Percentiles rank a stretch among this genome's conserved stretches.
Conservation (phyloP, 2,329 filamentous ascomycete species). For the Trichocomaceae sp. region DNA sequence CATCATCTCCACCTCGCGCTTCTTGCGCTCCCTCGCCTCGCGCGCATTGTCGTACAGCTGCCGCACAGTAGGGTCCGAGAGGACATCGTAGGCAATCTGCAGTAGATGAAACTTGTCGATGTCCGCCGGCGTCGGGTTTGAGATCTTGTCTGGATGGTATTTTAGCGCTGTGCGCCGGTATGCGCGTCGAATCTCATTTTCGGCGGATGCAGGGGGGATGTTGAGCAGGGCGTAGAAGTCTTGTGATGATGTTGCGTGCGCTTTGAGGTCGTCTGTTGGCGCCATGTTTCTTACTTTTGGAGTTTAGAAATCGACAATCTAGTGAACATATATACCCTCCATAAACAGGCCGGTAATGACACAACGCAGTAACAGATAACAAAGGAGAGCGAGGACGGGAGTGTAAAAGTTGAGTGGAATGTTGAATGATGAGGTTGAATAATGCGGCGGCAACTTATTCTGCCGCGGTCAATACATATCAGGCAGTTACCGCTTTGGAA, state of each 20-base stretch:
- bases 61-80: slow-evolving; percentile 64
- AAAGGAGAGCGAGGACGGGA: not conserved
- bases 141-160: slow-evolving; percentile 89
- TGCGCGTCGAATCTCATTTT: slow-evolving; percentile 71
- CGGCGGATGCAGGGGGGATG: slow-evolving; percentile 57
- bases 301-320: not conserved
- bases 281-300: slow-evolving; percentile 19
- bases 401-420: not conserved
- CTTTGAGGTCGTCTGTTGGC: slow-evolving; percentile 42
- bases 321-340: not conserved
- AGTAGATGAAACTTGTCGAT: slow-evolving; percentile 77
- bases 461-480: not conserved
- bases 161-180: slow-evolving; percentile 82
- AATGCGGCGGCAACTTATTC: not conserved
- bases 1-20: slow-evolving; percentile 65
- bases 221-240: slow-evolving; percentile 75
- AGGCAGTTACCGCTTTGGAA: not conserved
- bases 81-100: slow-evolving; percentile 77
- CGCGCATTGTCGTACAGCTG: slow-evolving; percentile 72
- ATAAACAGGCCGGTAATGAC: not conserved
- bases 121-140: slow-evolving; percentile 58
- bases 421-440: not conserved
- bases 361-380: not conserved
- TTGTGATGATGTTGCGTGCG: slow-evolving; percentile 54
- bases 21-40: slow-evolving; percentile 62